phyloP scores from a whole-genome alignment of 2,329 filamentous ascomycete genomes.

The Alternaria dauci region DNA sequence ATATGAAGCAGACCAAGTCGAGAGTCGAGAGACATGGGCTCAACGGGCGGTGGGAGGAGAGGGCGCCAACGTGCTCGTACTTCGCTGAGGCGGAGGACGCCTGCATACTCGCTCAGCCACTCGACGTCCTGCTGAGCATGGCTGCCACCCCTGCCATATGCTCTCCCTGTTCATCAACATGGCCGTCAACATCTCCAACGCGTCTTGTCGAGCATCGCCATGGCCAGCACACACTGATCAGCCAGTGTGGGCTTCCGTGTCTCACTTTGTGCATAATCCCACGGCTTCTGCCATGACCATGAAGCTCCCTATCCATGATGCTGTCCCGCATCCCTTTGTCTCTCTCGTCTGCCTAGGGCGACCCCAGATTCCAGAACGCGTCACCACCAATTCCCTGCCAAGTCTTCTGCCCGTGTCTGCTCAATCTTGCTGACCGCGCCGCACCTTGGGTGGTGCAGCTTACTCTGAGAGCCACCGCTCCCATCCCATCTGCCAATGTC shows the following conservation, averaged over 20 bases:
- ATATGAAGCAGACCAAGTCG: slow-evolving; percentile 1
- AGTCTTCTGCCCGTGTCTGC: slow-evolving; percentile 10
- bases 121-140: slow-evolving; percentile 19
- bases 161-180: slow-evolving; percentile 11
- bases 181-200: slow-evolving; percentile 3
- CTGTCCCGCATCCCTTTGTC: slow-evolving; percentile 9
- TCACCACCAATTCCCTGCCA: slow-evolving; percentile 15
- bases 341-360: slow-evolving; percentile 7
- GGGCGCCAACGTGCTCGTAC: slow-evolving; percentile 27
- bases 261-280: background rate
- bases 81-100: slow-evolving; percentile 29
- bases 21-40: slow-evolving; percentile 4
- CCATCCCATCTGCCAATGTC: slow-evolving; percentile 6
- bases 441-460: slow-evolving; percentile 12
- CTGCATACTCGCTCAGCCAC: slow-evolving; percentile 31
- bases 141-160: slow-evolving; percentile 16
- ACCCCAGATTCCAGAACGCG: slow-evolving; percentile 13
- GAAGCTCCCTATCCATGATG: background rate
- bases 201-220: background rate
- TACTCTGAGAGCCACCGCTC: slow-evolving; percentile 20
- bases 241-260: background rate
- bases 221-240: background rate
- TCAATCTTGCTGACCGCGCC: slow-evolving; percentile 20
- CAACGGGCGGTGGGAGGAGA: slow-evolving; percentile 14
- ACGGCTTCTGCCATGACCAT: background rate